Evolutionary conservation across 176 grass and related monocot species (phyloP), one percentile per base, ranked within the genome.

Genomic region (Eleusine coracana): DNA sequence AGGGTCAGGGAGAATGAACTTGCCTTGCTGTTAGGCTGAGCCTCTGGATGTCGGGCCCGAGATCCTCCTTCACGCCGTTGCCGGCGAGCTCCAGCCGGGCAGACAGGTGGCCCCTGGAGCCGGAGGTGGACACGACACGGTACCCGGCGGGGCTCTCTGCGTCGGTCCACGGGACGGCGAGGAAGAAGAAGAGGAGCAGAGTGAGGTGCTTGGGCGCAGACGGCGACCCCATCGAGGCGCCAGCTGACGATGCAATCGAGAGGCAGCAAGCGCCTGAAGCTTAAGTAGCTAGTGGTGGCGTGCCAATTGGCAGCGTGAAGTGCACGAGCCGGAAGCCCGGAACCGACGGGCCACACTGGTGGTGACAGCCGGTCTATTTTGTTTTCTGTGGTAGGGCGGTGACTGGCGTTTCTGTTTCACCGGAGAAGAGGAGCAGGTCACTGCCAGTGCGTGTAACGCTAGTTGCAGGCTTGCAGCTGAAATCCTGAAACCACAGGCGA

Each of bases 1-100:
- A 15, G 36, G 17, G 8, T 25, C 25, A 38, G 15, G 25, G 1
- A 27, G 2, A 48, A 45, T 44, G 13, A 7, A 85, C 71, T 90
- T 83, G 80, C 94, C 87, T 94, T 15, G 88, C 92, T 28, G 87
- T 81, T 8, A 98, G 68, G 73, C 37, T 44, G 58, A 98, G 92
- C 21, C 34, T 77, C 56, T 63, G 58, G 12, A 92, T 81, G 40
- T 90, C 94, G 3, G 80, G 50, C 9, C 87, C 92, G 41, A 92
- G 75, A 45, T 54, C 54, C 15, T 37, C 1, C 17, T 16, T 34
- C 4, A 6, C 5, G 82, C 21, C 65, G 83, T 73, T 70, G 41
- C 70, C 86, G 68, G 76, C 84, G 29, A 97, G 69, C 63, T 62
- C 76, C 66, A 97, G 81, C 84, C 64, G 55, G 17, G 84, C 92